Percentiles rank a stretch among this genome's conserved stretches.
Evolutionary conservation across 1,284 basidiomycete genomes (phyloP).

Genomic region (Ustilago bromivora): DNA sequence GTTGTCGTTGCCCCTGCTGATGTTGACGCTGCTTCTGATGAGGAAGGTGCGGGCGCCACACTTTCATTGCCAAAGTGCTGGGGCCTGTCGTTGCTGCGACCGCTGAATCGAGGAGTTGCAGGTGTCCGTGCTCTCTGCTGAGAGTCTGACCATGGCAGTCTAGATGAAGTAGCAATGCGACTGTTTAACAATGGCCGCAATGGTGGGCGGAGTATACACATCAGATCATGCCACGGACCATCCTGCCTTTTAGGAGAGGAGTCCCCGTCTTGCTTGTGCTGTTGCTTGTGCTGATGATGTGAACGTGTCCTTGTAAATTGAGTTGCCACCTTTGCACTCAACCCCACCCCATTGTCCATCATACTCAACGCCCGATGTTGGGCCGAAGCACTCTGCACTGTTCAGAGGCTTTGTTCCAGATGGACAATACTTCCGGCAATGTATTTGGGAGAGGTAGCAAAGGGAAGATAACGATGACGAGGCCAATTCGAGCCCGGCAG

Average conservation of each 20-base stretch:
- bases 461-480: not conserved
- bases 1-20: constrained; percentile 4
- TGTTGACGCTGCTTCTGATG: constrained; percentile 14
- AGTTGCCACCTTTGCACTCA: constrained; percentile 3
- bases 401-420: not conserved
- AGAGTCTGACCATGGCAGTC: not conserved
- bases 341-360: constrained; percentile 17
- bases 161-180: constrained; percentile 1
- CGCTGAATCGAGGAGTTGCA: not conserved
- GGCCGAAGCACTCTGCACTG: not conserved
- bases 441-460: not conserved
- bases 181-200: constrained; percentile 9
- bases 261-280: not conserved
- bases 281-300: constrained; percentile 1
- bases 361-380: not conserved
- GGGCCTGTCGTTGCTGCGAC: constrained; percentile 11
- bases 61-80: not conserved
- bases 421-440: not conserved
- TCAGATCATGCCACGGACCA: constrained; percentile 9
- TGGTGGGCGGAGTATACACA: constrained; percentile 28
- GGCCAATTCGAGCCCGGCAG: not conserved
- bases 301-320: not conserved
- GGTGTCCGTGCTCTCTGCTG: not conserved
- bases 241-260: constrained; percentile 3
- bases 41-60: constrained; percentile 24